Percentiles rank a stretch among this genome's conserved stretches.
Conservation (phyloP, 208 protist genomes). For the Tritrichomonas foetus region DNA sequence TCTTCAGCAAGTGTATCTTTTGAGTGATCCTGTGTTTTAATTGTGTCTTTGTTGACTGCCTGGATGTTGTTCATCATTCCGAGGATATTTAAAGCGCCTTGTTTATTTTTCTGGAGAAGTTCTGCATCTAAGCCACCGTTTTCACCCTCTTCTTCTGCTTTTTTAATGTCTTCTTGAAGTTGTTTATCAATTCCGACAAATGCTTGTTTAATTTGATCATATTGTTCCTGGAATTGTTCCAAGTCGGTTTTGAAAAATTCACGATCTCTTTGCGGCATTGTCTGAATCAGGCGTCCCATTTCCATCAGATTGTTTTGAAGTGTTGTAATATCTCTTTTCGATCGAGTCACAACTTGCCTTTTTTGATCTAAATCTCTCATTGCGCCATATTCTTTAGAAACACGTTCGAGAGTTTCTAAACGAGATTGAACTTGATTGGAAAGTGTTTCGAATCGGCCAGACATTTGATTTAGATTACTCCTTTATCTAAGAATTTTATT, state of each 20-base stretch:
- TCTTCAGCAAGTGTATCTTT: neutral
- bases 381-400: neutral
- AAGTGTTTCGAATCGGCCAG: neutral
- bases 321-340: neutral
- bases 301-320: neutral
- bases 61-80: neutral
- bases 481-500: too few relatives aligned
- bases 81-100: neutral
- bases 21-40: neutral
- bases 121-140: neutral
- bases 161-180: neutral
- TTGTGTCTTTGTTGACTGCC: neutral
- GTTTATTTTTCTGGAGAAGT: neutral
- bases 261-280: neutral
- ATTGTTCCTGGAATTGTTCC: neutral
- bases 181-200: too few relatives aligned
- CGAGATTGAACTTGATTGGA: neutral
- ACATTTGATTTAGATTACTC: too few relatives aligned
- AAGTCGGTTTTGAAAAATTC: neutral
- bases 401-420: neutral
- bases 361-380: neutral
- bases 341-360: neutral
- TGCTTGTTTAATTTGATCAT: too few relatives aligned
- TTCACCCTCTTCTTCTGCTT: neutral
- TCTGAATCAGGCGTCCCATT: slow-evolving; percentile 11